These are phyloP conservation scores for Eucalyptus erythrocorys DNA, from an alignment of 345 rosid genomes.

Conservation along the genomic window DNA sequence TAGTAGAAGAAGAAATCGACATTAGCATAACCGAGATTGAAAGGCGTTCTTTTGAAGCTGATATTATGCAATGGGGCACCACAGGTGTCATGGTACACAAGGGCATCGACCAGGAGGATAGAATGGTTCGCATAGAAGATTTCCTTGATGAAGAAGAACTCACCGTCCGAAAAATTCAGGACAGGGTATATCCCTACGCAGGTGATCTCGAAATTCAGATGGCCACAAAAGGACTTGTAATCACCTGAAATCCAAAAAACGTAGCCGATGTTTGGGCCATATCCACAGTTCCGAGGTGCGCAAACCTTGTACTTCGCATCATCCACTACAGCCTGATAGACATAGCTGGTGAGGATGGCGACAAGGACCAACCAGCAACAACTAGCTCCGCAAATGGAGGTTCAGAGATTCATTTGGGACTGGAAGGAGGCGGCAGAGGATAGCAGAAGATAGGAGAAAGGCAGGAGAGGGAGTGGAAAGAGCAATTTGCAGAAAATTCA, in stretches of 20 bases:
- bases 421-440: too few species aligned
- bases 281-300: background rate
- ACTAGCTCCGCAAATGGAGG: background rate
- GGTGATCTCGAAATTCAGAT: background rate
- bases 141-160: background rate
- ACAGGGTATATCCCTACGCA: background rate
- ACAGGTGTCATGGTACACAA: background rate
- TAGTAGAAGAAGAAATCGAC: slow-evolving; percentile 23
- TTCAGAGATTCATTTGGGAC: too few species aligned
- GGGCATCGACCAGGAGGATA: background rate
- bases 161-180: background rate
- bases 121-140: background rate
- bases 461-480: background rate
- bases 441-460: too few species aligned
- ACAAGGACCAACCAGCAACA: slow-evolving; percentile 18
- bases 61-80: slow-evolving; percentile 1
- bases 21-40: slow-evolving; percentile 6
- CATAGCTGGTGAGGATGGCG: background rate
- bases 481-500: background rate
- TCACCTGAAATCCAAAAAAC: background rate
- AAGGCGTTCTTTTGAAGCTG: slow-evolving; percentile 47
- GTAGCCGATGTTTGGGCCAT: background rate
- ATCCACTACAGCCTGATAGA: background rate
- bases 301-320: background rate
- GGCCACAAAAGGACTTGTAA: background rate